A percentile compares a stretch with the other conserved stretches of the same genome.
These are phyloP conservation scores for Saprolegnia parasitica DNA, from an alignment of 352 stramenopile genomes.

Conservation along the genomic window DNA sequence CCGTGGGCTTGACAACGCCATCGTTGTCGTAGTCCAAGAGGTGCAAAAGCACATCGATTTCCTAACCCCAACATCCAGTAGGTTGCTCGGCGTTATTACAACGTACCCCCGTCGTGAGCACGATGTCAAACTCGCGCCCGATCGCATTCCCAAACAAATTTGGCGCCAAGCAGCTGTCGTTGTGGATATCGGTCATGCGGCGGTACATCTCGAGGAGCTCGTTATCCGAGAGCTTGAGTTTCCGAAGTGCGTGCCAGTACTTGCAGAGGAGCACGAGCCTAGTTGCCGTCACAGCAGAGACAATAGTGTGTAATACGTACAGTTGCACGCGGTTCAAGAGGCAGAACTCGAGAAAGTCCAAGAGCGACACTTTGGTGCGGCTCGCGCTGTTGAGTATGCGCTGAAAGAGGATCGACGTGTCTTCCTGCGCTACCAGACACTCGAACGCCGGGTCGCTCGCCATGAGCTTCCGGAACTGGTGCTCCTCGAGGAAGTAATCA, in stretches of 20 bases:
- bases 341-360: constrained; percentile 80
- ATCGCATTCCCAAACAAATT: constrained; percentile 62
- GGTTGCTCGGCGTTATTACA: background rate
- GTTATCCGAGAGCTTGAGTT: constrained; percentile 62
- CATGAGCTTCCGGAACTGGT: constrained; percentile 74
- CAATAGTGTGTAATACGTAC: constrained; percentile 34
- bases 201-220: constrained; percentile 74
- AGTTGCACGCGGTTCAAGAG: constrained; percentile 73
- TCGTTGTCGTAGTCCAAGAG: constrained; percentile 69
- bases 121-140: constrained; percentile 64
- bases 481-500: constrained; percentile 52
- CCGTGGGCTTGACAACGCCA: constrained; percentile 53
- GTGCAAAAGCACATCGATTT: constrained; percentile 55
- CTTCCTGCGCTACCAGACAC: constrained; percentile 58
- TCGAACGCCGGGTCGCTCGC: constrained; percentile 72
- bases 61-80: constrained; percentile 33
- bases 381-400: constrained; percentile 50
- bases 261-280: constrained; percentile 75
- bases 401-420: constrained; percentile 70
- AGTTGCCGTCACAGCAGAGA: background rate
- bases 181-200: constrained; percentile 41
- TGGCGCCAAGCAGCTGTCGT: constrained; percentile 37
- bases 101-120: constrained; percentile 69
- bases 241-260: constrained; percentile 57
- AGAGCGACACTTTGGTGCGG: constrained; percentile 41